Percentiles rank a stretch among this genome's conserved stretches.
These are phyloP conservation scores for Uncinocarpus reesii DNA, from an alignment of 2,329 filamentous ascomycete genomes.

Conservation along the genomic window DNA sequence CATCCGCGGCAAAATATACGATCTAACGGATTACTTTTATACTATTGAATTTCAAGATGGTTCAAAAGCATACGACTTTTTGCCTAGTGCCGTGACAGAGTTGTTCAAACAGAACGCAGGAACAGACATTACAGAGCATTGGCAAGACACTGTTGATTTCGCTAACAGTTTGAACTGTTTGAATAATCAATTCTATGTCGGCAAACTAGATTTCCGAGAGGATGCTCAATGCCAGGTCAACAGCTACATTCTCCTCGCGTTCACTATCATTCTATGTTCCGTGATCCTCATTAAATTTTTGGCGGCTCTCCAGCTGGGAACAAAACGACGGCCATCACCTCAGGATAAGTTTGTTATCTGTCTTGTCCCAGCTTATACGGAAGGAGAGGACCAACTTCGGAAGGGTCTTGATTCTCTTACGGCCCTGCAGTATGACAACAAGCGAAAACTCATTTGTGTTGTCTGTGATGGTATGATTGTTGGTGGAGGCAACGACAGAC, in stretches of 20 bases:
- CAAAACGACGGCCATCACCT: slow-evolving; percentile 74
- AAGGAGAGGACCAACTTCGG: slow-evolving; percentile 87
- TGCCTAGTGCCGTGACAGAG: slow-evolving; percentile 57
- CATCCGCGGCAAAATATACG: slow-evolving; percentile 66
- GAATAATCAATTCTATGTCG: slow-evolving; percentile 71
- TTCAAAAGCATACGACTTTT: slow-evolving; percentile 53
- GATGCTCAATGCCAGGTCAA: slow-evolving; percentile 69
- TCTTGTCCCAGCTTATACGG: slow-evolving; percentile 93
- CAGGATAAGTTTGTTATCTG: slow-evolving; percentile 99
- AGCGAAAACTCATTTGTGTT: slow-evolving; percentile 90
- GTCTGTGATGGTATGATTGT: slow-evolving; percentile 97
- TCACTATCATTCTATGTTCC: slow-evolving; percentile 69
- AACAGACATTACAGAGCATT: slow-evolving; percentile 60
- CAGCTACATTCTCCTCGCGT: slow-evolving; percentile 79
- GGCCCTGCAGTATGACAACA: slow-evolving; percentile 93
- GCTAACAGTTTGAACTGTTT: slow-evolving; percentile 67
- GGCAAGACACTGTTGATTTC: slow-evolving; percentile 46
- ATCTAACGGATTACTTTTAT: slow-evolving; percentile 84
- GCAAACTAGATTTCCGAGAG: slow-evolving; percentile 74
- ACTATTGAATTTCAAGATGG: slow-evolving; percentile 54
- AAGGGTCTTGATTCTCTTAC: slow-evolving; percentile 92
- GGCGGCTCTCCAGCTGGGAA: slow-evolving; percentile 83
- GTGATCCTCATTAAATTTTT: slow-evolving; percentile 85
- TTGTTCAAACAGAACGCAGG: slow-evolving; percentile 68
- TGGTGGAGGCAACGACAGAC: slow-evolving; percentile 87